Evolutionary conservation across 169 alveolate species (phyloP).

Genomic region (Plasmodium knowlesi): DNA sequence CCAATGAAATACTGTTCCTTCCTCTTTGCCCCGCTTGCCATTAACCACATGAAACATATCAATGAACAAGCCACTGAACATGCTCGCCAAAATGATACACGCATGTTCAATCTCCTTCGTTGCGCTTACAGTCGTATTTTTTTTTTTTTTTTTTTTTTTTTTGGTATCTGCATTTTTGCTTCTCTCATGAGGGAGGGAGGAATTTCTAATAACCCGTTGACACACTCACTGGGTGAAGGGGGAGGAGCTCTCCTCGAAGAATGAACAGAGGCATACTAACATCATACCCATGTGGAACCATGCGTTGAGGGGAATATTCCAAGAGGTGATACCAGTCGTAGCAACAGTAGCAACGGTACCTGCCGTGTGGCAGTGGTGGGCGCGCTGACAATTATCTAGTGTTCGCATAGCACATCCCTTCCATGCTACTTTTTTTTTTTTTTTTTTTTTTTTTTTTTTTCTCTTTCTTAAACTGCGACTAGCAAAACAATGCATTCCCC

Average conservation of each 20-base stretch:
- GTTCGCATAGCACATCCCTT: not conserved
- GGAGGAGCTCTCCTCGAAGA: not conserved
- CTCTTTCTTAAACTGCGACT: not conserved
- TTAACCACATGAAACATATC: not conserved
- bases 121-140: not conserved
- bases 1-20: slow-evolving; percentile 4
- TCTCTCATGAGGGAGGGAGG: not conserved
- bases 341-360: not conserved
- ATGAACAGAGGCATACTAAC: not conserved
- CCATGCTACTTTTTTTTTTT: not conserved
- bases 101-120: not conserved
- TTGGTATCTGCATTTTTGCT: not conserved
- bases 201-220: not conserved
- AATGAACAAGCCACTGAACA: not conserved
- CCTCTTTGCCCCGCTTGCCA: not conserved
- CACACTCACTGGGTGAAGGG: not conserved
- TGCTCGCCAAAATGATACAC: not conserved
- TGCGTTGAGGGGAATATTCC: not conserved
- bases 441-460: too few species aligned
- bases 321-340: not conserved
- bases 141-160: not conserved
- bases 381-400: not conserved
- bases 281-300: not conserved
- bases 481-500: not conserved
- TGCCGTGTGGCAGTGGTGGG: not conserved